Evolutionary conservation across 139 green algal species (phyloP).

Genomic region (Chlorella sp.): DNA sequence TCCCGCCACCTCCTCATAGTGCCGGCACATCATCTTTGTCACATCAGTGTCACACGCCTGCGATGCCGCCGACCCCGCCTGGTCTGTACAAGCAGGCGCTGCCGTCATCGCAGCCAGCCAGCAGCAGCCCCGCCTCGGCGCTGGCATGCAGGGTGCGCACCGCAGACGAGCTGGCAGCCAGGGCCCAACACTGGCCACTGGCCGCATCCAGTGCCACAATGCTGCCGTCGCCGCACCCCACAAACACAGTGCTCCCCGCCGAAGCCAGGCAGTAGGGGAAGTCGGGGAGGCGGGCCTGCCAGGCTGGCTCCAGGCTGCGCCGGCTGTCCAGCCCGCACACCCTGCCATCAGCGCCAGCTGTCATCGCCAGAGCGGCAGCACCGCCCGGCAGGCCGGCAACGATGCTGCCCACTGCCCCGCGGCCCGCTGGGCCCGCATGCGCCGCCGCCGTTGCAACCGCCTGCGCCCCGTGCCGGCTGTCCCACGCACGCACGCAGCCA

Average conservation of each 20-base stretch:
- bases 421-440: background rate
- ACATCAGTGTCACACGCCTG: too few species aligned
- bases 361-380: background rate
- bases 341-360: background rate
- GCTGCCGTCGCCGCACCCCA: constrained; percentile 14
- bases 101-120: background rate
- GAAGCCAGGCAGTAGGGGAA: background rate
- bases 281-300: background rate
- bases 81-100: background rate
- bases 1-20: too few species aligned
- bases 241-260: background rate
- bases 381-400: background rate
- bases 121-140: background rate
- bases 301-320: background rate
- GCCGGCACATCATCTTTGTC: too few species aligned
- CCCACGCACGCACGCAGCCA: constrained; percentile 49
- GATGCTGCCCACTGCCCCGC: constrained; percentile 11
- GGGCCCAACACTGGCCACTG: background rate
- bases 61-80: too few species aligned
- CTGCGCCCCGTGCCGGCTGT: background rate
- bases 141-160: background rate
- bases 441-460: background rate
- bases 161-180: background rate
- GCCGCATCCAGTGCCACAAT: background rate
- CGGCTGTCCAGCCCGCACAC: background rate